Conservation (phyloP, 768 basidiomycete genomes). For the Kwoniella bestiolae region DNA sequence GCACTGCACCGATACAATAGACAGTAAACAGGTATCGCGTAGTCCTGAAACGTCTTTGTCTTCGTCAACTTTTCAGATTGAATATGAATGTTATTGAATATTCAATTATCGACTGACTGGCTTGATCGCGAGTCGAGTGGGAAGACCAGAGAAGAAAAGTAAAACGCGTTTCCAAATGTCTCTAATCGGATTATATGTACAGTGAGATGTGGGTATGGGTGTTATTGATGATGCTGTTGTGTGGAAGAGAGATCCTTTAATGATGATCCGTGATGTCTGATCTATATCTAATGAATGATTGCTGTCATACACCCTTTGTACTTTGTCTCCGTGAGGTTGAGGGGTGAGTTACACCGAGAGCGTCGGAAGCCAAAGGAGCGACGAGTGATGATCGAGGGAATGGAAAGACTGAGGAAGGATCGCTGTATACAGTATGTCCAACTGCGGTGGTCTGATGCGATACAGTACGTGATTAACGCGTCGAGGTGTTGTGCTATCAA, state of each 20-base stretch:
- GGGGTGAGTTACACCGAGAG: neutral
- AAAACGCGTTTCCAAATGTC: neutral
- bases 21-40: neutral
- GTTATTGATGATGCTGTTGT: neutral
- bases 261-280: conserved; percentile 1
- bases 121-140: neutral
- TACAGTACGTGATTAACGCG: too few species aligned
- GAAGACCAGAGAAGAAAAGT: neutral
- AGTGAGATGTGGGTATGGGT: neutral
- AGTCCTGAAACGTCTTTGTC: neutral
- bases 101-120: neutral
- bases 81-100: neutral
- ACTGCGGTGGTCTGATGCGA: too few species aligned
- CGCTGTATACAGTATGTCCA: too few species aligned
- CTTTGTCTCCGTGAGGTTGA: neutral
- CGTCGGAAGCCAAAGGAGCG: neutral
- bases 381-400: neutral
- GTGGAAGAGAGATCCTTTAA: conserved; percentile 5
- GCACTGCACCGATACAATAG: neutral
- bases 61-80: neutral
- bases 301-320: neutral
- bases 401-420: too few species aligned
- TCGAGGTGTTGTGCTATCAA: too few species aligned
- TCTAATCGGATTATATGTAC: neutral
- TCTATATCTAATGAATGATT: neutral